Conservation (phyloP, 2,329 filamentous ascomycete species). For the Cladosporium sp. region DNA sequence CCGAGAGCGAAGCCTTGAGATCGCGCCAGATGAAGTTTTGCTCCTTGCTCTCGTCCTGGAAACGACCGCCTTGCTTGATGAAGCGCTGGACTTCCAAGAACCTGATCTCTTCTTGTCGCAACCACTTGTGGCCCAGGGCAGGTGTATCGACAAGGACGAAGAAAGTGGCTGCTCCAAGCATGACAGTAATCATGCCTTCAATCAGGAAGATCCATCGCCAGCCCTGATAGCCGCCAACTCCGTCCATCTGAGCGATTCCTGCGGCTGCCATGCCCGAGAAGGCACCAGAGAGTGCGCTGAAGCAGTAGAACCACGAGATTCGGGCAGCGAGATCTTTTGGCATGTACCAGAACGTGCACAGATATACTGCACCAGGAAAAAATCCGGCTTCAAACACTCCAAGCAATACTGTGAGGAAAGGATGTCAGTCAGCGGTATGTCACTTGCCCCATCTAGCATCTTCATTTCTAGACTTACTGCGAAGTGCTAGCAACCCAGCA, state of each 20-base stretch:
- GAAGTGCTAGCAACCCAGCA: conserved; percentile 30
- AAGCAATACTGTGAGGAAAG: conserved; percentile 22
- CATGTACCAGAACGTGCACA: conserved; percentile 35
- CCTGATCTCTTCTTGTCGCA: conserved; percentile 44
- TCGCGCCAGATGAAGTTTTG: conserved; percentile 15
- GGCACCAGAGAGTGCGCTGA: conserved; percentile 48
- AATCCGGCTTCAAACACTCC: conserved; percentile 52
- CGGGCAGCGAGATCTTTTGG: conserved; percentile 37
- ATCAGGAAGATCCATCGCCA: conserved; percentile 29
- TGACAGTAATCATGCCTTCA: conserved; percentile 34
- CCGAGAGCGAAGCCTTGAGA: conserved; percentile 11
- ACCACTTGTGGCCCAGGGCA: conserved; percentile 54
- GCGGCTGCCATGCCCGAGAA: conserved; percentile 52
- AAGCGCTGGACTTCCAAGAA: conserved; percentile 5
- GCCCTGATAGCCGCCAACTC: conserved; percentile 36
- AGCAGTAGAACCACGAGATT: conserved; percentile 26
- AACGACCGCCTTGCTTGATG: conserved; percentile 14
- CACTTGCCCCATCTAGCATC: not conserved
- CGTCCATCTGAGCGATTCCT: conserved; percentile 45
- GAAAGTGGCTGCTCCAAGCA: conserved; percentile 8
- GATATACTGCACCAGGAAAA: conserved; percentile 49
- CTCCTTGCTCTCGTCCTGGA: conserved; percentile 15
- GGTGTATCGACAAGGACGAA: conserved; percentile 17
- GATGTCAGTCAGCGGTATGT: not conserved
- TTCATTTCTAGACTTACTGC: conserved; percentile 30